Conservation (phyloP, 179 eudicot genomes). For the Pouteria campechiana region DNA sequence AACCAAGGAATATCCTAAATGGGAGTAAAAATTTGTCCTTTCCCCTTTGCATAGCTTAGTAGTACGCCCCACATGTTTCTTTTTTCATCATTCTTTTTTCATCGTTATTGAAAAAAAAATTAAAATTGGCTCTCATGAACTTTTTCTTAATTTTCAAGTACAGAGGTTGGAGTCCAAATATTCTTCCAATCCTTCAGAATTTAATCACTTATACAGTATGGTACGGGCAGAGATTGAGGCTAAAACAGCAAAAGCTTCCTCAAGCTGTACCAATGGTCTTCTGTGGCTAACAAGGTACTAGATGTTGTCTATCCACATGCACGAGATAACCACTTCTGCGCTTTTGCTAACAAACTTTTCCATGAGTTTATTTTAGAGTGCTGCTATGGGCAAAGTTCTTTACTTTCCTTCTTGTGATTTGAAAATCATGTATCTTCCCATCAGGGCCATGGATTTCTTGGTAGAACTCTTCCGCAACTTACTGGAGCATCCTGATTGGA, state of each 20-base stretch:
- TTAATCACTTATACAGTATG: constrained; percentile 41
- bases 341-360: not conserved
- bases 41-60: too few relatives aligned
- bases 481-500: constrained; percentile 60
- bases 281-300: constrained; percentile 89
- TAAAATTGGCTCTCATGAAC: too few relatives aligned
- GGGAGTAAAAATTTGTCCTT: too few relatives aligned
- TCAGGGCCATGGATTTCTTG: constrained; percentile 85
- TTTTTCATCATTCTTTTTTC: too few relatives aligned
- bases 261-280: constrained; percentile 81
- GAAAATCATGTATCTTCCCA: not conserved
- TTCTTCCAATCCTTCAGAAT: constrained; percentile 39
- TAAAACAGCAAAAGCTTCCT: constrained; percentile 56
- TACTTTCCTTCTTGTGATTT: not conserved
- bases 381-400: not conserved
- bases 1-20: too few relatives aligned
- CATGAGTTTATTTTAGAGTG: not conserved
- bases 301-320: too few relatives aligned
- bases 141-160: too few relatives aligned
- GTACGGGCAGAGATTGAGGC: constrained; percentile 56
- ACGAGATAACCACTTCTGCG: not conserved
- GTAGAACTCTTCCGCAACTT: constrained; percentile 47
- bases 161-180: constrained; percentile 72
- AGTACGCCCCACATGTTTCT: too few relatives aligned
- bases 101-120: too few relatives aligned